Evolutionary conservation across 2,329 filamentous ascomycete genomes (phyloP).

Genomic region (Cladosporium sp.): DNA sequence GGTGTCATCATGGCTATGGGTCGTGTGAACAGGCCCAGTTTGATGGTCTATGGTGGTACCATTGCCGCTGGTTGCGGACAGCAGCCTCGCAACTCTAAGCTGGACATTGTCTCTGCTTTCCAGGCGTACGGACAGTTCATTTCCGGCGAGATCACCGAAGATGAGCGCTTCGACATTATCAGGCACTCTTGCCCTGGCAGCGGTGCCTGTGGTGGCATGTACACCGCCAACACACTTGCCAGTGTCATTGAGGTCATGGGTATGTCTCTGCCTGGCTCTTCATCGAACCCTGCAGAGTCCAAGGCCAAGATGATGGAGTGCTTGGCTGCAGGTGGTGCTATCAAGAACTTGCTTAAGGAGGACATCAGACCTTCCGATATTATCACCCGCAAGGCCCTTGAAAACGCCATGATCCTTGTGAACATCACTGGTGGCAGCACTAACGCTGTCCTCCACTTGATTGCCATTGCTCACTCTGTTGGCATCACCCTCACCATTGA

Average conservation of each 20-base stretch:
- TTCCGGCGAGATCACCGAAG: constrained; percentile 83
- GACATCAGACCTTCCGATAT: constrained; percentile 49
- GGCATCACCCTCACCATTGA: constrained; percentile 48
- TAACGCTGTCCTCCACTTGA: constrained; percentile 46
- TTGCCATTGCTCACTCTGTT: constrained; percentile 44
- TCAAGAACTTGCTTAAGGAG: constrained; percentile 48
- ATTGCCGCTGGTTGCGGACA: constrained; percentile 86
- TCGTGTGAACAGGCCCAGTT: constrained; percentile 82
- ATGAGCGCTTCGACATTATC: constrained; percentile 91
- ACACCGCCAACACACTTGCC: constrained; percentile 52
- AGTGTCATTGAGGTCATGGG: constrained; percentile 50
- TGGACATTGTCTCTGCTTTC: constrained; percentile 95
- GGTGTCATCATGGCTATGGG: constrained; percentile 73
- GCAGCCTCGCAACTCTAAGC: constrained; percentile 61
- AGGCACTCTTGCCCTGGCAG: constrained; percentile 81
- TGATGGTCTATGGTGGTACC: constrained; percentile 97
- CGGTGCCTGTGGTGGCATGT: constrained; percentile 81
- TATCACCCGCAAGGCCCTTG: constrained; percentile 45
- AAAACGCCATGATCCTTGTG: constrained; percentile 50
- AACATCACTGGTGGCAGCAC: constrained; percentile 45
- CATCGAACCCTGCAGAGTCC: constrained; percentile 48
- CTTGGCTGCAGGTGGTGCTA: constrained; percentile 46
- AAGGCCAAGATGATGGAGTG: constrained; percentile 50
- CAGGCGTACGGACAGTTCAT: constrained; percentile 96
- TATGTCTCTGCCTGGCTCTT: constrained; percentile 49